Evolutionary conservation across 352 stramenopile genomes (phyloP).

Genomic region (Globisporangium middletonii): DNA sequence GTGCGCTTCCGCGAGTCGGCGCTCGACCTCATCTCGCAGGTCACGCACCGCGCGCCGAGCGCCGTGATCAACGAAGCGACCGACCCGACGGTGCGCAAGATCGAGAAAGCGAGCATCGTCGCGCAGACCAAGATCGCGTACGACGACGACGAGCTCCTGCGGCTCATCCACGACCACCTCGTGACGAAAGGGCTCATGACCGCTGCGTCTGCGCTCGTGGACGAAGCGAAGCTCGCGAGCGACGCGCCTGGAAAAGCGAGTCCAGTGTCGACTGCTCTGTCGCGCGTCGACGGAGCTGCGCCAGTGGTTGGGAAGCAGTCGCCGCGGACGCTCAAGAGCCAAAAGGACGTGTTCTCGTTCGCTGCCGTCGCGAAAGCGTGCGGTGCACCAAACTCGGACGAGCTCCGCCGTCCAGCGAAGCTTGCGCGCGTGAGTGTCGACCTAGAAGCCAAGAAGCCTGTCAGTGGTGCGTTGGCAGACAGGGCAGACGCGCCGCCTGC

Average conservation of each 20-base stretch:
- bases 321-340: conserved; percentile 8
- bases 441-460: conserved; percentile 1
- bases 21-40: conserved; percentile 82
- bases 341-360: conserved; percentile 2
- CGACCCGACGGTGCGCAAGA: conserved; percentile 81
- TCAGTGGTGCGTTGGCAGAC: background rate
- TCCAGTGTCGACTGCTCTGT: conserved; percentile 2
- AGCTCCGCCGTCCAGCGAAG: conserved; percentile 13
- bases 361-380: background rate
- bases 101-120: conserved; percentile 87
- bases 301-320: conserved; percentile 12
- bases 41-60: conserved; percentile 77
- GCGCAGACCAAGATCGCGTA: conserved; percentile 85
- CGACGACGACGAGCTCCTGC: conserved; percentile 74
- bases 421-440: conserved; percentile 5
- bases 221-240: conserved; percentile 40
- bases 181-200: conserved; percentile 62
- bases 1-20: conserved; percentile 84
- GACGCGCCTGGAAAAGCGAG: conserved; percentile 6
- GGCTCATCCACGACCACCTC: conserved; percentile 80
- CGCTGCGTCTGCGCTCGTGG: conserved; percentile 40
- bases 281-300: conserved; percentile 8
- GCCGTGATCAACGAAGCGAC: conserved; percentile 85
- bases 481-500: background rate
- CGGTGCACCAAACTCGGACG: conserved; percentile 1